Percentiles rank a stretch among this genome's conserved stretches.
Evolutionary conservation across 2,329 filamentous ascomycete genomes (phyloP).

Genomic region (Fusarium phyllophilum): DNA sequence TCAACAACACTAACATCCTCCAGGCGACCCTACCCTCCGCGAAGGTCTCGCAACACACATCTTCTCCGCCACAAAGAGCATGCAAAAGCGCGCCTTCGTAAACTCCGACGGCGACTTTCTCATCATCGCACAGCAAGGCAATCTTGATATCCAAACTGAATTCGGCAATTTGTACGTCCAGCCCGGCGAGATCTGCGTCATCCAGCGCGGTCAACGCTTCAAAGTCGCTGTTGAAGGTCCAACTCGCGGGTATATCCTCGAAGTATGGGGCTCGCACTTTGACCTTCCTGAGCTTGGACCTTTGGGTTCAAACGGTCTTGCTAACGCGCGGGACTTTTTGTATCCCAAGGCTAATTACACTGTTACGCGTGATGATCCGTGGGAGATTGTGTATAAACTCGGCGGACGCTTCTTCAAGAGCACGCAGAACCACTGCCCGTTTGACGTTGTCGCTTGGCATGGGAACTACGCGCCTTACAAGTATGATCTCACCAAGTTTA

Average conservation of each 20-base stretch:
- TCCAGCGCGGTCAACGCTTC: constrained; percentile 70
- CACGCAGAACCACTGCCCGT: constrained; percentile 72
- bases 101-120: constrained; percentile 74
- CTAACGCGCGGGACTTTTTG: constrained; percentile 73
- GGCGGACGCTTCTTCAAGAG: constrained; percentile 69
- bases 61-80: constrained; percentile 58
- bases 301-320: constrained; percentile 72
- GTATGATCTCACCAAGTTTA: constrained; percentile 65
- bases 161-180: constrained; percentile 71
- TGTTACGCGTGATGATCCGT: constrained; percentile 60
- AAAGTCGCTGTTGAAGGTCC: constrained; percentile 58
- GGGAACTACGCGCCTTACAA: constrained; percentile 73
- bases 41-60: constrained; percentile 62
- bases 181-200: constrained; percentile 74
- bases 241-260: constrained; percentile 72
- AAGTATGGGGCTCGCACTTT: constrained; percentile 73
- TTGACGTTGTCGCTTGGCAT: constrained; percentile 78
- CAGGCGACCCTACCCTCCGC: constrained; percentile 57
- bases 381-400: constrained; percentile 70
- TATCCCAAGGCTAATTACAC: constrained; percentile 69
- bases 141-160: constrained; percentile 75
- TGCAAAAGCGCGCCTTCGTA: constrained; percentile 60
- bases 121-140: constrained; percentile 72
- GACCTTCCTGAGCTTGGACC: constrained; percentile 74
- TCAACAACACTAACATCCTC: not conserved